These are phyloP conservation scores for Termitomyces sp. DNA, from an alignment of 768 basidiomycete species.

Conservation along the genomic window DNA sequence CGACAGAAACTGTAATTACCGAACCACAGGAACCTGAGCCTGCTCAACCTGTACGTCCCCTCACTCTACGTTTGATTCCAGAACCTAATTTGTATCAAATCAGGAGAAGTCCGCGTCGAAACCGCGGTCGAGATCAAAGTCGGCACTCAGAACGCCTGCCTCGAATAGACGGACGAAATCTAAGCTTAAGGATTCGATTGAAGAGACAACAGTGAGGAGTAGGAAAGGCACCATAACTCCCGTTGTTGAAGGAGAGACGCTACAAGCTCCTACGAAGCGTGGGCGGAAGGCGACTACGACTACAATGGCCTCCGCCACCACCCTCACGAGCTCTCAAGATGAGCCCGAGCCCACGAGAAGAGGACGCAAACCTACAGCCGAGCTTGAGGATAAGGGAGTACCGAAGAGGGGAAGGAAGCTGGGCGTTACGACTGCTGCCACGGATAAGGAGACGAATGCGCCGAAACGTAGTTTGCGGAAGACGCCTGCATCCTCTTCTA, in stretches of 20 bases:
- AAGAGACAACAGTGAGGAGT: neutral
- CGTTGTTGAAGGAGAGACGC: constrained; percentile 3
- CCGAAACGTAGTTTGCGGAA: neutral
- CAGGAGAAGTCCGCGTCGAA: neutral
- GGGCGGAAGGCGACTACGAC: constrained; percentile 12
- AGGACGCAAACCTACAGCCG: constrained; percentile 8
- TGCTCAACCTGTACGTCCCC: neutral
- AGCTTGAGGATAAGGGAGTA: constrained; percentile 15
- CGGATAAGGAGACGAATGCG: neutral
- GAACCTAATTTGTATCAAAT: neutral
- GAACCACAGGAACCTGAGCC: neutral
- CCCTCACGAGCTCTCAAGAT: neutral
- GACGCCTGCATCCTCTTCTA: neutral
- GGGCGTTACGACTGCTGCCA: neutral
- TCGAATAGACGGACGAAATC: neutral
- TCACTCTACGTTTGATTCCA: too few species aligned
- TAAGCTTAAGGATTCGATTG: neutral
- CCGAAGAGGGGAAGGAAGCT: neutral
- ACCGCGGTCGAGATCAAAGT: constrained; percentile 3
- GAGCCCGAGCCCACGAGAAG: neutral
- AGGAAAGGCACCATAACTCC: constrained; percentile 17
- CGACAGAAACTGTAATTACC: neutral
- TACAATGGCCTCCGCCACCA: neutral
- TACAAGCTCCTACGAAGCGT: constrained; percentile 9
- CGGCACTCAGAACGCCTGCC: neutral